Evolutionary conservation across 2,329 filamentous ascomycete genomes (phyloP).

Genomic region (Scytalidium sp.): DNA sequence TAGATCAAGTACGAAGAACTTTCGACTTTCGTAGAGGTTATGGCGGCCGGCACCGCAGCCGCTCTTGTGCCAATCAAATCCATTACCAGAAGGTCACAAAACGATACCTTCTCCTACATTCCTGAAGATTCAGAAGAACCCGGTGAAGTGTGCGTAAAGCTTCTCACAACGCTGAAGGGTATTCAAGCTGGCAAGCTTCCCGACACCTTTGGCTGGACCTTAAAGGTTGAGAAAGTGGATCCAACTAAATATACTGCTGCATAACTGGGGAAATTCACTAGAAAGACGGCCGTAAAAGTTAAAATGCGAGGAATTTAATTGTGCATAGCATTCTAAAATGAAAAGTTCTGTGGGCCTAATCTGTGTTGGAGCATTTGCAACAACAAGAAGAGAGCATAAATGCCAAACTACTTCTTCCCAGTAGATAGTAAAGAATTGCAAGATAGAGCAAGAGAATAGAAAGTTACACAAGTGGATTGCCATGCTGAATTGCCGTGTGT

Average conservation of each 20-base stretch:
- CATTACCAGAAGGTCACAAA: constrained; percentile 65
- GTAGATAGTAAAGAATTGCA: no score
- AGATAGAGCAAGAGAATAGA: no score
- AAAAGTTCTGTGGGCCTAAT: no score
- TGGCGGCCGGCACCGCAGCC: constrained; percentile 89
- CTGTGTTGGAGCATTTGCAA: no score
- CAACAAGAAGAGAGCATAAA: no score
- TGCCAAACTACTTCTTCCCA: no score
- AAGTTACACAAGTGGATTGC: no score
- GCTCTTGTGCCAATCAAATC: constrained; percentile 88
- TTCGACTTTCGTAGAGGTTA: constrained; percentile 67
- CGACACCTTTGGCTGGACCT: constrained; percentile 49
- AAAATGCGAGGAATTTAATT: no score
- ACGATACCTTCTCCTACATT: constrained; percentile 55
- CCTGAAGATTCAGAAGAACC: constrained; percentile 59
- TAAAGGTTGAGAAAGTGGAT: constrained; percentile 24
- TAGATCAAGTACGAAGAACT: constrained; percentile 64
- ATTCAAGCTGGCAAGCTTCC: constrained; percentile 80
- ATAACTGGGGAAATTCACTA: constrained; percentile 12
- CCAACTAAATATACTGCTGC: constrained; percentile 19
- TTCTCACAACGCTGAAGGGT: constrained; percentile 74
- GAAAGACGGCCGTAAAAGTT: no score
- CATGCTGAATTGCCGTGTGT: no score
- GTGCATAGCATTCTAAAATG: no score
- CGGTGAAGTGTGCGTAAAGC: constrained; percentile 68